phyloP scores from a whole-genome alignment of 176 grass and related monocot genomes.

The Juncus effusus region DNA sequence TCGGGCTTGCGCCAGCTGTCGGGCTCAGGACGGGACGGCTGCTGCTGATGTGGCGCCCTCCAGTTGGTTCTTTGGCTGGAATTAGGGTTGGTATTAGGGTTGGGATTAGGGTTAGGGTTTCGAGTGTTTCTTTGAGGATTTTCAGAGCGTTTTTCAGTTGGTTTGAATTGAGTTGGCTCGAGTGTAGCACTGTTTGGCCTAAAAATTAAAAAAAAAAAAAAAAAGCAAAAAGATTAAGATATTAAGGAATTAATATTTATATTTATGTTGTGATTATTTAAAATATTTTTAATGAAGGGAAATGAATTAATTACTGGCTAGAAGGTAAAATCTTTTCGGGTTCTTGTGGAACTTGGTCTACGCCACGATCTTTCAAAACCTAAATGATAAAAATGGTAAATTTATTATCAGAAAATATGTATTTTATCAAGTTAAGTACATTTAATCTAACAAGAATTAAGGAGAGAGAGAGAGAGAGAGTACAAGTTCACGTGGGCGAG shows the following conservation, averaged over 20 bases:
- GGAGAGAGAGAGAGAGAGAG: slow-evolving; percentile 12
- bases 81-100: slow-evolving; percentile 30
- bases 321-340: slow-evolving; percentile 51
- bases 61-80: slow-evolving; percentile 43
- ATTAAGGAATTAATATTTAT: no score
- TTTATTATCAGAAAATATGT: not conserved
- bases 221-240: not conserved
- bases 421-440: slow-evolving; percentile 13
- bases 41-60: slow-evolving; percentile 57
- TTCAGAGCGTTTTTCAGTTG: slow-evolving; percentile 44
- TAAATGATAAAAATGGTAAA: slow-evolving; percentile 21
- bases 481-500: slow-evolving; percentile 87
- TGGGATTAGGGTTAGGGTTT: slow-evolving; percentile 37
- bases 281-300: no score
- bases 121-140: slow-evolving; percentile 52
- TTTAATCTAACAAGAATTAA: slow-evolving; percentile 17
- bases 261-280: no score
- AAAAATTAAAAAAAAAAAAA: slow-evolving; percentile 6
- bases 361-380: slow-evolving; percentile 93
- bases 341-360: slow-evolving; percentile 60
- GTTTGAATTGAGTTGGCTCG: slow-evolving; percentile 39
- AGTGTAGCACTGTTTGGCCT: slow-evolving; percentile 67
- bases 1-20: slow-evolving; percentile 91
- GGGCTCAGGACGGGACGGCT: slow-evolving; percentile 39
- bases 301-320: slow-evolving; percentile 46